Base-by-base conservation (phyloP, 2,329 filamentous ascomycete genomes). In the Cyclaneusma minus region DNA sequence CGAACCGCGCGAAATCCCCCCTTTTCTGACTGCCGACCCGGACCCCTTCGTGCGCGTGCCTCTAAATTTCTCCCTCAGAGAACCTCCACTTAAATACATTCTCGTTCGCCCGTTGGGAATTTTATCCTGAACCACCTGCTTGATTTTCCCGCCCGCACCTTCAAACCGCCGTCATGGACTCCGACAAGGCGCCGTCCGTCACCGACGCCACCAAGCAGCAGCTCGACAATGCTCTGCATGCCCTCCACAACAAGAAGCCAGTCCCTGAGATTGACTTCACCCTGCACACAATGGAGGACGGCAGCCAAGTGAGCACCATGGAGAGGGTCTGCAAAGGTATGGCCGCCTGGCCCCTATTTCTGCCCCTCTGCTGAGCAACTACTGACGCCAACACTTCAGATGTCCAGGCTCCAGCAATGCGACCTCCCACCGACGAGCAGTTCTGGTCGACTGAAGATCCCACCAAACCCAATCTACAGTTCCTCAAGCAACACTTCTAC, bases 301-400 rank as follows among this genome's bases (percentile, higher is more conserved):
- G 82, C 48, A 75, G 70, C 28, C 83, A 93, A 60, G 89, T 98
- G 50, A 95, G 71, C 70, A 98, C 89, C 35, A 59, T 79, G 51
- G 89, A 98, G 58, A 72, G 89, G 52, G 89, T 98, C 35, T 93
- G 87, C 67, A 98, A 95, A 84, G 89, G 89, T 95, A 69, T 37
- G 55, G 13, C 30, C 29, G 27, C 27, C 28, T 34, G 25, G 30
- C 35, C 34, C 26, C 22, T 25, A 28, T 25, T 19, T 21, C 30
- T 25, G 22, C 32, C 19, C 23, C 17, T 14, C 16, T 20, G 6
- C 16, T 30, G 26, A 33, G 27, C 31, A 42, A 37, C 42, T 33
- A 40, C 35, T 38, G 30, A 33, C 33, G 41, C 36, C 43, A 36
- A 46, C 39, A 27, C 28, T 35, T 25, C 49, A 95, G 89, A 98